These are phyloP conservation scores for Chloris gayana DNA, from an alignment of 176 grass and related monocot species.

Conservation along the genomic window DNA sequence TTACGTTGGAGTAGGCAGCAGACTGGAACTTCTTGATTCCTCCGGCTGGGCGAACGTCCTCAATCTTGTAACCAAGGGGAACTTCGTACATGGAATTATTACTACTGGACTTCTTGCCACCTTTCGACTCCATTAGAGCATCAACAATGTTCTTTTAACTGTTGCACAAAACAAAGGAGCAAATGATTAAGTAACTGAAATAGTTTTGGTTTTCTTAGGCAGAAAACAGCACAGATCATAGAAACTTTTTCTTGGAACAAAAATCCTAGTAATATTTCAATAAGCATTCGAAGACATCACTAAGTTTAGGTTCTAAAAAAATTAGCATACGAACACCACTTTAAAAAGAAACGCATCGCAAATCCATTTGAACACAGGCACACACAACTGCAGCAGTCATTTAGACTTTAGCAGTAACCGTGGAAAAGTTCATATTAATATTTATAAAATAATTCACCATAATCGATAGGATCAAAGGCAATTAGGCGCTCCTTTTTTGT, in stretches of 20 bases:
- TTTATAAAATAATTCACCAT: no score
- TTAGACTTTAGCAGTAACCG: not conserved
- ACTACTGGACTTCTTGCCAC: slow-evolving; percentile 81
- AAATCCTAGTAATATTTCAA: not conserved
- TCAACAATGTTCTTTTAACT: slow-evolving; percentile 46
- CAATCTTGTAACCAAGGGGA: slow-evolving; percentile 91
- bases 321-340: not conserved
- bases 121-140: slow-evolving; percentile 97
- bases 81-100: slow-evolving; percentile 83
- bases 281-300: not conserved
- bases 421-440: not conserved
- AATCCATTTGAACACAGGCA: not conserved
- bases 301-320: not conserved
- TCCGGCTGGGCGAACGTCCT: slow-evolving; percentile 90
- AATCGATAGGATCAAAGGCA: not conserved
- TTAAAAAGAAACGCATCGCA: not conserved
- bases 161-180: not conserved
- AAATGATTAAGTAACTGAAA: not conserved
- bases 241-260: not conserved
- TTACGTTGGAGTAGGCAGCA: slow-evolving; percentile 99
- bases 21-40: slow-evolving; percentile 99
- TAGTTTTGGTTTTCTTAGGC: not conserved
- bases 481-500: not conserved
- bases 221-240: not conserved
- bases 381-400: not conserved